Base-by-base conservation (phyloP, 441 rosid species). In the Gossypium laxum region DNA sequence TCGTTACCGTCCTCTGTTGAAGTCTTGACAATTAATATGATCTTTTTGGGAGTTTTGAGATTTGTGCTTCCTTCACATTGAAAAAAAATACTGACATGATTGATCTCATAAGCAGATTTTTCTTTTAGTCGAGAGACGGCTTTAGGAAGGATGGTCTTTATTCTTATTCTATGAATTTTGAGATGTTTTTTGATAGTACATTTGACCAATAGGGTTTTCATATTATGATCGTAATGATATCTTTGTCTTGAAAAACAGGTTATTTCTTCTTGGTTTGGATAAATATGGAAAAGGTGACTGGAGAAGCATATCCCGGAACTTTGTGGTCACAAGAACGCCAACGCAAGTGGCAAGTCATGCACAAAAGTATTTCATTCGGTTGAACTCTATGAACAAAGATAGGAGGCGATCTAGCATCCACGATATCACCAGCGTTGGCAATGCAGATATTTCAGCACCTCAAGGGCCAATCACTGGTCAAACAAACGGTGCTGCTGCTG, bases 281-380 rank as follows among this genome's bases (percentile, higher is more conserved):
- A 92, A 92, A 75, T 95, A 91, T 21, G 99, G 99, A 69, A 95
- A 92, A 83, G 99, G 98, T 24, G 99, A 94, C 65, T 94, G 99
- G 97, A 89, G 98, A 75, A 94, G 98, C 75, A 92, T 95, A 76
- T 92, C 99, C 10, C 87, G 99, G 22, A 89, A 92, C 81, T 95
- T 82, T 80, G 99, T 95, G 60, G 95, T 91, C 70, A 88, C 99
- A 60, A 92, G 98, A 81, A 95, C 98, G 6, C 98, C 97, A 2
- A 92, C 98, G 1, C 99, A 94, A 80, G 99, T 95, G 2, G 99
- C 99, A 4, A 94, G 99, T 80, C 99, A 92, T 17, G 98, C 99
- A 5, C 99, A 94, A 70, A 94, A 94, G 78, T 90, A 90, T 76
- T 92, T 92, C 82, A 89, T 88, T 59, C 90, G 99, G 62, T 77